These are phyloP conservation scores for Nicotiana sylvestris DNA, from an alignment of 257 asterid genomes.

Conservation along the genomic window DNA sequence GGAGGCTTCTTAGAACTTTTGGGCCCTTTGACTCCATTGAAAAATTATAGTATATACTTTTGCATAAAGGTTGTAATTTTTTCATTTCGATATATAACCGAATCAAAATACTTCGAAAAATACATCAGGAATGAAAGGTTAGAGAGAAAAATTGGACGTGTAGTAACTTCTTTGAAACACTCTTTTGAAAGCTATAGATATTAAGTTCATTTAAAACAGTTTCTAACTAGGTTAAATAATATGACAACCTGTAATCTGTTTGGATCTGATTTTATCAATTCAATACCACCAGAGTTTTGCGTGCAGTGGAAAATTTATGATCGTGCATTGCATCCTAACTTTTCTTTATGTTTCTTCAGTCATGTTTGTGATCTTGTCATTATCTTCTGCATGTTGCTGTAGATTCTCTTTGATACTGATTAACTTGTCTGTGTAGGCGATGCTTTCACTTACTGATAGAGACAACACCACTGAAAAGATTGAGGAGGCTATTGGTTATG, in stretches of 20 bases:
- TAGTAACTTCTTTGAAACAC: neutral
- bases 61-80: neutral
- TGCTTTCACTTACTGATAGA: constrained; percentile 50
- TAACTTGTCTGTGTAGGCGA: constrained; percentile 39
- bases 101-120: neutral
- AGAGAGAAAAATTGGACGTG: neutral
- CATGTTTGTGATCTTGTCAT: neutral
- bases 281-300: neutral
- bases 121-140: neutral
- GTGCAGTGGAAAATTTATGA: neutral
- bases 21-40: neutral
- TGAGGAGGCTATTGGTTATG: constrained; percentile 56
- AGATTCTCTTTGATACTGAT: neutral
- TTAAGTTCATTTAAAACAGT: neutral
- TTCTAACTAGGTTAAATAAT: neutral
- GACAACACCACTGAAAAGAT: constrained; percentile 54
- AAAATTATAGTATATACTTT: neutral
- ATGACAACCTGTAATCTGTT: neutral
- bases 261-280: neutral
- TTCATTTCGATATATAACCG: neutral
- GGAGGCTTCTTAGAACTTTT: neutral
- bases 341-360: neutral
- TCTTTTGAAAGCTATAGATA: neutral
- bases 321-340: neutral
- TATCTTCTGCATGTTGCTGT: neutral